A percentile compares a stretch with the other conserved stretches of the same genome.
Evolutionary conservation across 2,329 filamentous ascomycete genomes (phyloP).

Genomic region (Sphaerostilbella broomeana): DNA sequence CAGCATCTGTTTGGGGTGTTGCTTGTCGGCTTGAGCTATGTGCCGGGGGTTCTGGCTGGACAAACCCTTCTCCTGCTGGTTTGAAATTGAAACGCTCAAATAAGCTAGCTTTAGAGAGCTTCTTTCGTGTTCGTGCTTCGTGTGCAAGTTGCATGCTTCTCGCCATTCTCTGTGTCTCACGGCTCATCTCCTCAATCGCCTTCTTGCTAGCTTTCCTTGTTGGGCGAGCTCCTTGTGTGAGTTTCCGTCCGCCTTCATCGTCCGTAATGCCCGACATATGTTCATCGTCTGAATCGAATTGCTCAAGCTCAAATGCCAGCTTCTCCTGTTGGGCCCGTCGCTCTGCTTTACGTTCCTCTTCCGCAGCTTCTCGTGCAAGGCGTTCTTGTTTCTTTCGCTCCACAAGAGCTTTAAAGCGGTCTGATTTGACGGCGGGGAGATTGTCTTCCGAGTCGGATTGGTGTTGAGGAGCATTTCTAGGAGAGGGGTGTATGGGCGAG

Average conservation of each 20-base stretch:
- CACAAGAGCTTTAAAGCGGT: constrained; percentile 65
- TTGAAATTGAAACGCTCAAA: constrained; percentile 79
- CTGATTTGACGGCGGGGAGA: constrained; percentile 41
- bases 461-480: constrained; percentile 21
- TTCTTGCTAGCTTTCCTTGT: constrained; percentile 88
- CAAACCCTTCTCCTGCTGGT: constrained; percentile 30
- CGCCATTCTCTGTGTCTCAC: constrained; percentile 86
- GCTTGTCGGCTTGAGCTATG: constrained; percentile 51
- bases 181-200: constrained; percentile 87
- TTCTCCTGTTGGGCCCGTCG: constrained; percentile 31
- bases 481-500: constrained; percentile 38
- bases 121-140: constrained; percentile 85
- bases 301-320: constrained; percentile 30
- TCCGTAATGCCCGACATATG: constrained; percentile 50
- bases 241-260: constrained; percentile 54
- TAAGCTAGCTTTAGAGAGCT: constrained; percentile 74
- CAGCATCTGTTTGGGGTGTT: constrained; percentile 47
- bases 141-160: constrained; percentile 88
- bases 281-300: constrained; percentile 31
- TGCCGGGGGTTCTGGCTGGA: constrained; percentile 28
- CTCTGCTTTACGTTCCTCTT: constrained; percentile 43
- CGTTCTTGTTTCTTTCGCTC: constrained; percentile 67
- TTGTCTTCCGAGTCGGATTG: constrained; percentile 42
- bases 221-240: constrained; percentile 65
- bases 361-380: constrained; percentile 57